Base-by-base conservation (phyloP, 2,329 filamentous ascomycete species). In the Calonectria hongkongensis region DNA sequence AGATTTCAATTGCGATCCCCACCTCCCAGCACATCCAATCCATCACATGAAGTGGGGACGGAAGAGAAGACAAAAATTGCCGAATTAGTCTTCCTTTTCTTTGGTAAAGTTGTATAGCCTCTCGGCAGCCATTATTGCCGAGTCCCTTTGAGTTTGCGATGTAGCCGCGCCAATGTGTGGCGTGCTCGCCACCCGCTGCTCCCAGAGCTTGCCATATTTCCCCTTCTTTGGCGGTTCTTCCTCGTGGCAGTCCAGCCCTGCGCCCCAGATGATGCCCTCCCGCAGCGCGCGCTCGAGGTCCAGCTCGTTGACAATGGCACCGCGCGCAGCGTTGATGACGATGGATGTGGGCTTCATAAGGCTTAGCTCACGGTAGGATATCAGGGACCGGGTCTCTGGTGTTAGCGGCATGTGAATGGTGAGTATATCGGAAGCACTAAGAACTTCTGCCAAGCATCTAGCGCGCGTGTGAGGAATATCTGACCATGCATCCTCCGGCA, bases 101-200 rank as follows among this genome's bases (percentile, higher is more conserved):
- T 48, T 10, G 8, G n/a, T 25, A 25, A 48, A 48, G 12, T 25
- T 48, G 21, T 48, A 48, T 13, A 48, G 21, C 10, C 21, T n/a
- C 8, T 25, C 9, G 7, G 21, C 21, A n/a, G 45, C 45, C 45
- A 25, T n/a, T 12, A 25, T 48, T 12, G 45, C 45, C 10, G 45
- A 48, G 21, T 25, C 45, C 10, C n/a, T 25, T 13, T 48, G 45
- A 5, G 45, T 48, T 6, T 48, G 45, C 25, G 45, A 21, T 12
- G 45, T 48, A 13, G 45, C 45, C 6, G 45, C 45, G n/a, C 45
- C 45, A 48, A 48, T 48, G 45, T 48, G 45, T 25, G 45, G 45
- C 21, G 45, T 48, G 12, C 45, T 48, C n/a, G 25, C 8, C 2
- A 48, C 45, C 45, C 45, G n/a, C 45, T 48, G 45, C n/a, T 48